Evolutionary conservation across 2,329 filamentous ascomycete genomes (phyloP), one percentile per base, ranked within the genome.

Genomic region (Sordariomycetes sp.): DNA sequence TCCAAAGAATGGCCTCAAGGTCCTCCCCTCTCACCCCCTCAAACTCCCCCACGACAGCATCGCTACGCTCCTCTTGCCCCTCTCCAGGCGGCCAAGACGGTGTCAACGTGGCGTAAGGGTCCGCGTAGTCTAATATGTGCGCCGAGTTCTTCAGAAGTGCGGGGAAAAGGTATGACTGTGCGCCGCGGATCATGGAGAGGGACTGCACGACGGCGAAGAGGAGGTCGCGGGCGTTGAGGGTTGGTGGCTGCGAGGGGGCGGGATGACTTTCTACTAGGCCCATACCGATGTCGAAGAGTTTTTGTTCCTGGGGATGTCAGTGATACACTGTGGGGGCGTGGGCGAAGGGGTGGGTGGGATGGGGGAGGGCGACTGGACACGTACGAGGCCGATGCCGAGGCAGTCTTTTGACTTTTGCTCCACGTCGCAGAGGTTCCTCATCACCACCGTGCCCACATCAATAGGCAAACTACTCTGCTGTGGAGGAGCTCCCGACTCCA

Each of bases 351-450:
- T 50, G 4, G 10, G 4, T 20, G 12, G 42, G 28, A 57, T 15
- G 1, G 17, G 53, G 10, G 15, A 20, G 25, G 10, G n/a, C n/a
- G n/a, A n/a, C n/a, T n/a, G n/a, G n/a, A n/a, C 17, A 52, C 65
- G 60, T 53, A 68, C 67, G 58, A 69, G 64, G 10, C 63, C 64
- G 7, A 69, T 68, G 0, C 67, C 67, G 13, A 69, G 66, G 1
- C 67, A 68, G 7, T 69, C 66, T 42, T 66, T 69, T 0, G 65
- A 66, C 20, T 56, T 63, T 2, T 61, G 61, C 0, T 63, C 63
- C 2, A 67, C 66, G 7, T 62, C 63, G 1, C 57, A 57, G 12
- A 69, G 53, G 0, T 64, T 63, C 0, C 60, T 59, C 63, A 69
- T 64, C 17, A 69, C 64, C 17, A 64, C 58, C 20, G 62, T 68